Evolutionary conservation across 768 basidiomycete genomes (phyloP).

Genomic region (Suillus tomentosus): DNA sequence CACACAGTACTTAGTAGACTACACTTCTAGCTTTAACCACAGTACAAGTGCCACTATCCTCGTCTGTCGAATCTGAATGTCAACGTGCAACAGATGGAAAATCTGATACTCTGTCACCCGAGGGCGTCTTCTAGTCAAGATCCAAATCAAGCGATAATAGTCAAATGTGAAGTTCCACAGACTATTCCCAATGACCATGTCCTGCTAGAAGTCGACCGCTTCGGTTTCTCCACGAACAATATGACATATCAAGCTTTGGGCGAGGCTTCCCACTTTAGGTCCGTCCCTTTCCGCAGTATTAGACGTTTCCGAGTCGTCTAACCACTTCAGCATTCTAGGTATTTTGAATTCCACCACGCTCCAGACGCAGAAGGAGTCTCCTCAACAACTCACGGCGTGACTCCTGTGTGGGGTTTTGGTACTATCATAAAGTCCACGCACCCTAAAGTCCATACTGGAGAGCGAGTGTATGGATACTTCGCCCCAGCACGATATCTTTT

Average conservation of each 20-base stretch:
- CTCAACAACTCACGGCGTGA: conserved; percentile 55
- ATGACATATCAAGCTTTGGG: conserved; percentile 64
- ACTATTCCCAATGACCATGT: conserved; percentile 46
- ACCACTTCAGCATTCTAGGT: conserved; percentile 43
- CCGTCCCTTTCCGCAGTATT: conserved; percentile 3
- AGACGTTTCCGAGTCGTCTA: background rate
- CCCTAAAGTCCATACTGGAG: conserved; percentile 49
- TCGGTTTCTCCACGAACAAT: conserved; percentile 75
- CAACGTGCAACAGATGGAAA: conserved; percentile 20
- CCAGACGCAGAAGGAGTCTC: conserved; percentile 45
- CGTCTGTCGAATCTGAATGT: background rate
- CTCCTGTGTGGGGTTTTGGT: conserved; percentile 77
- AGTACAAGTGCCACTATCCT: background rate
- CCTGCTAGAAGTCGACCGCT: conserved; percentile 60
- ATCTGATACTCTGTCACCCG: conserved; percentile 43
- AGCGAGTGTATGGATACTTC: conserved; percentile 64
- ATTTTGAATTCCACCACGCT: conserved; percentile 65
- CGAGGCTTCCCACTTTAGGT: conserved; percentile 45
- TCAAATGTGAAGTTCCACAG: conserved; percentile 23
- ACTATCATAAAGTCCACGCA: conserved; percentile 54
- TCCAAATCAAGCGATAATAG: conserved; percentile 31
- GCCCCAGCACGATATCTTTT: conserved; percentile 60
- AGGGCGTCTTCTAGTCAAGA: conserved; percentile 37
- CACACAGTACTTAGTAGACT: too few species aligned
- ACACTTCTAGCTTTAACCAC: too few species aligned